Base-by-base conservation (phyloP, 495 filamentous ascomycete genomes). In the Podospora pseudoanserina region DNA sequence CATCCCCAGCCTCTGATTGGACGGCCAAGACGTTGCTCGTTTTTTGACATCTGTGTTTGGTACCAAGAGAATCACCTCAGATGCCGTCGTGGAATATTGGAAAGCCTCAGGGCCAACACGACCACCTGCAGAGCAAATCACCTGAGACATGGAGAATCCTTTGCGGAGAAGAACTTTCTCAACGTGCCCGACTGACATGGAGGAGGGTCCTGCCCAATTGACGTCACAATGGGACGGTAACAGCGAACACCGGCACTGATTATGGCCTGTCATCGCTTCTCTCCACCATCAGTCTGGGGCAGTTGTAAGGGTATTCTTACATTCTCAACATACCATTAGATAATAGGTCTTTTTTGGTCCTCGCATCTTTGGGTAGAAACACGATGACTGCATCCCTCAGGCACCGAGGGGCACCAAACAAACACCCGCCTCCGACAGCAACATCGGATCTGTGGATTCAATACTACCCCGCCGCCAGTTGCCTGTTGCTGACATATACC, bases 71-170 rank as follows among this genome's bases (percentile, higher is more conserved):
- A 58, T 26, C 55, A 58, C 23, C 7, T 26, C 23, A 20, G 55
- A 58, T 58, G 55, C n/a, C 11, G 23, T 58, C 55, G 55, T 20
- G 55, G 55, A 19, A 58, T 58, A 58, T 58, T 26, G 55, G 26
- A 58, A 20, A 20, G 55, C 5, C 23, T 19, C 23, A 26, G 4
- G 6, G 55, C 55, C n/a, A 58, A 58, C 55, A 58, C 55, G 55
- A 58, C 39, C n/a, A 58, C 23, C 55, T 20, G n/a, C 55, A 58
- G 55, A 58, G 5, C n/a, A 58, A 7, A 58, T 58, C 55, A 20
- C 23, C 55, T 58, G n/a, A 58, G 55, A 20, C 23, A 26, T 19
- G 18, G 16, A 19, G 7, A 19, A 19, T 19, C 55, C n/a, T 58
- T 58, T 58, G 55, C 13, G 9, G 39, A 49, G 39, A 49, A 16